A percentile compares a stretch with the other conserved stretches of the same genome.
phyloP scores from a whole-genome alignment of 306 rosid species.

The Prunus armeniaca region DNA sequence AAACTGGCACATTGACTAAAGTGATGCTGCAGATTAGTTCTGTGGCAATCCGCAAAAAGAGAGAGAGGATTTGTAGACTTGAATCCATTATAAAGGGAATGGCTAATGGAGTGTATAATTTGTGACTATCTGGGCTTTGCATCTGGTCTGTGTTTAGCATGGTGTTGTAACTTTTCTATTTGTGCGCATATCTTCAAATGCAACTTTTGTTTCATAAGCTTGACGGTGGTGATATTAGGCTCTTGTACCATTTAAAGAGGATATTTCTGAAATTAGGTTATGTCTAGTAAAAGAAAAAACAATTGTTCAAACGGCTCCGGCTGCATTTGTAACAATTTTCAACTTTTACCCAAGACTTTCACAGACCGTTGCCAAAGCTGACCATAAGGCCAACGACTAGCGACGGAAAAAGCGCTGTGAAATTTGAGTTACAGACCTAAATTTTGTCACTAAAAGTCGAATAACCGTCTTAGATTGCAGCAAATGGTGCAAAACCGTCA shows the following conservation, averaged over 20 bases:
- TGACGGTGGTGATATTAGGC: not conserved
- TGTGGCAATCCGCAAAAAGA: constrained; percentile 9
- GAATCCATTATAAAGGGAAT: constrained; percentile 29
- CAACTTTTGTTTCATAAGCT: not conserved
- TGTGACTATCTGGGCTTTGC: constrained; percentile 27
- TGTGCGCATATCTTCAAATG: constrained; percentile 20
- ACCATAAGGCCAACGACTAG: no score
- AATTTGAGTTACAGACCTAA: no score
- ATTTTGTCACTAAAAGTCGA: no score
- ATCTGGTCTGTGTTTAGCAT: constrained; percentile 23
- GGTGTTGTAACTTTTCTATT: constrained; percentile 22
- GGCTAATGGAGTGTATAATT: constrained; percentile 28
- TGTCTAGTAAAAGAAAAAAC: no score
- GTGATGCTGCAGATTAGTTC: constrained; percentile 26
- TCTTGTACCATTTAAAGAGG: not conserved
- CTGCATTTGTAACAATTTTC: no score
- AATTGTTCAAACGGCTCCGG: fast-evolving
- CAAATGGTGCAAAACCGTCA: no score
- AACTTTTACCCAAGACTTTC: no score
- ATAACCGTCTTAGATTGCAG: no score
- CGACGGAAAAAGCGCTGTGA: fast-evolving
- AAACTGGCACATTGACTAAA: constrained; percentile 63
- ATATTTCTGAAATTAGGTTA: not conserved
- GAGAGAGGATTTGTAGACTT: constrained; percentile 1
- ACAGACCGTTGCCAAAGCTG: no score